Evolutionary conservation across 1,284 basidiomycete species (phyloP), one percentile per base, ranked within the genome.

Genomic region (Taiwanofungus camphoratus): DNA sequence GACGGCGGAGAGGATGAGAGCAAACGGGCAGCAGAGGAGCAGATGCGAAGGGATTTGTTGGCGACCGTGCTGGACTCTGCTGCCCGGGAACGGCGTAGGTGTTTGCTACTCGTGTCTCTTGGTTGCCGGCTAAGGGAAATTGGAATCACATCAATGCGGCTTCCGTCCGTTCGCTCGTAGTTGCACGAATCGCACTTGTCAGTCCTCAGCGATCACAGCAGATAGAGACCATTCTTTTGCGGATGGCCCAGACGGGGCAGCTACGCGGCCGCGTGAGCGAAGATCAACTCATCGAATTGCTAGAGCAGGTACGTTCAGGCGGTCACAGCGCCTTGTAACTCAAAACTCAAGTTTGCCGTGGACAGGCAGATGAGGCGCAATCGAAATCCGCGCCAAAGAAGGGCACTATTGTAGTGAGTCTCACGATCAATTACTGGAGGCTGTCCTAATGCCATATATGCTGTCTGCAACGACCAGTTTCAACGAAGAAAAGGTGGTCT

Each of bases 211-310:
- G 93, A 59, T 88, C 92, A 5, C 71, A 77, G 44, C 84, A 93
- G 62, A 92, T 98, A 52, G 89, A 96, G 64, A 76, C 74, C 11
- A 79, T 96, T 44, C 70, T 99, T 33, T 61, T 93, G 27, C 78
- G 90, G 32, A 94, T 97, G 91, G 93, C 88, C 5, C 91, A 94
- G 64, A 76, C 79, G 2, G 93, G 94, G n/a, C 93, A 97, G 64
- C 69, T 98, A 36, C 76, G 87, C 42, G 87, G 87, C 9, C 76
- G 86, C 42, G 86, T 99, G 33, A 84, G 79, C 20, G 95, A 99
- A 62, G 74, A 79, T 36, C 92, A 95, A 60, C 73, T 99, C 46
- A 95, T 98, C 57, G 86, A 84, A 27, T 69, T 99, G 15, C 73
- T 99, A 42, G 91, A 98, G 60, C 93, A 98, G 77, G 93, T 93